A percentile compares a stretch with the other conserved stretches of the same genome.
Evolutionary conservation across 176 grass and related monocot species (phyloP).

Genomic region (Carex pumila): DNA sequence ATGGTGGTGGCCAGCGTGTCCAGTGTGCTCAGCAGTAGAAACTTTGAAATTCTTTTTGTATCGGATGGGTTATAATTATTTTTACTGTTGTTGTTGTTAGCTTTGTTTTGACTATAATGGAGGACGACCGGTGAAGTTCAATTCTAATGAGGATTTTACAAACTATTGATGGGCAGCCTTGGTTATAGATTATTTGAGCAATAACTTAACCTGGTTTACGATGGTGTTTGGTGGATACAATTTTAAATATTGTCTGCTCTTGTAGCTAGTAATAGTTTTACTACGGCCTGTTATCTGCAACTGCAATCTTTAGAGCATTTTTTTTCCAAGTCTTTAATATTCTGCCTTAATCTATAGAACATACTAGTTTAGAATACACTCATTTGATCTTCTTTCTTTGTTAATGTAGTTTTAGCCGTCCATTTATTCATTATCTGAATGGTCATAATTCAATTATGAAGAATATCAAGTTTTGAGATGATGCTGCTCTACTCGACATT

Average conservation of each 20-base stretch:
- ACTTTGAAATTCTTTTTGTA: conserved; percentile 5
- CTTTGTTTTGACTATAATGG: not conserved
- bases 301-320: no score
- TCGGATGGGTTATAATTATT: conserved; percentile 12
- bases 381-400: not conserved
- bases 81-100: conserved; percentile 16
- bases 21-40: conserved; percentile 84
- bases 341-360: not conserved
- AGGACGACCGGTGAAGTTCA: conserved; percentile 18
- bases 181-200: not conserved
- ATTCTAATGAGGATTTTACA: conserved; percentile 25
- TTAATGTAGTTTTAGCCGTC: not conserved
- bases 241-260: not conserved
- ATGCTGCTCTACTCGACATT: no score
- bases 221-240: not conserved
- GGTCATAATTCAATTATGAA: no score
- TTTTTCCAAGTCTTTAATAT: no score
- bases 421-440: no score
- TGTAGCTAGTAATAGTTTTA: not conserved
- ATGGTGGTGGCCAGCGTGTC: conserved; percentile 66
- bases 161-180: conserved; percentile 6
- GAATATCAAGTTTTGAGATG: no score
- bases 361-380: not conserved
- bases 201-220: not conserved
- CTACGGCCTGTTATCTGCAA: not conserved